Evolutionary conservation across 495 filamentous ascomycete species (phyloP), one percentile per base, ranked within the genome.

Genomic region (Trichoderma orchidacearum): DNA sequence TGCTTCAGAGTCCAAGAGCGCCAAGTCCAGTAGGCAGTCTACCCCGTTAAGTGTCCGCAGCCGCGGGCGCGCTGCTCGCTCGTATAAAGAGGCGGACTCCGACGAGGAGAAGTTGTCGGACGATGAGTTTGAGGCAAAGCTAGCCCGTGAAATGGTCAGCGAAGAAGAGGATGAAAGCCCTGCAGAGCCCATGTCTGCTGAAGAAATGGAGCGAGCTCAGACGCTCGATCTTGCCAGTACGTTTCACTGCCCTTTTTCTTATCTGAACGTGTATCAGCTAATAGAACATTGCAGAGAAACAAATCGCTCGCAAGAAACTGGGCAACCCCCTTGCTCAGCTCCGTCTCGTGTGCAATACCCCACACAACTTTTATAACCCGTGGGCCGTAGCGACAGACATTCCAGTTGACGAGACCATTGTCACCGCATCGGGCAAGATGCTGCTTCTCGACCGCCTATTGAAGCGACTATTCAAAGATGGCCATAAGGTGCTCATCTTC

Each of bases 361-460:
- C 93, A 0, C 92, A 96, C 69, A 92, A 96, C 62, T 97, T 98
- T 72, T 96, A 91, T 72, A 93, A 89, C 73, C 93, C 93, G 0
- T 98, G 89, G 82, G 63, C 70, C 6, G 70, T 73, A 21, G 71
- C 75, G 27, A 63, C 63, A 7, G 76, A 80, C 54, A 68, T 73
- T 12, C 62, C 75, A 0, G 72, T 85, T 1, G 90, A 97, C 64
- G 85, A 92, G 63, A 82, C 76, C 30, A 79, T 97, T 12, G 80
- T 96, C 54, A 90, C 85, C 0, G 80, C 85, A 2, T 95, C 90
- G 0, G 93, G 91, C 11, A 98, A 97, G 69, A 96, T 97, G 90
- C 80, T 94, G 8, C 79, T 98, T 3, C 81, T 98, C 0, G 93
- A 97, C 66, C 81, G 89, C 1, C 75, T 98, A 0, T 79, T 97